Percentiles rank a stretch among this genome's conserved stretches.
Evolutionary conservation across 2,329 filamentous ascomycete genomes (phyloP).

Genomic region (Calonectria naviculata): DNA sequence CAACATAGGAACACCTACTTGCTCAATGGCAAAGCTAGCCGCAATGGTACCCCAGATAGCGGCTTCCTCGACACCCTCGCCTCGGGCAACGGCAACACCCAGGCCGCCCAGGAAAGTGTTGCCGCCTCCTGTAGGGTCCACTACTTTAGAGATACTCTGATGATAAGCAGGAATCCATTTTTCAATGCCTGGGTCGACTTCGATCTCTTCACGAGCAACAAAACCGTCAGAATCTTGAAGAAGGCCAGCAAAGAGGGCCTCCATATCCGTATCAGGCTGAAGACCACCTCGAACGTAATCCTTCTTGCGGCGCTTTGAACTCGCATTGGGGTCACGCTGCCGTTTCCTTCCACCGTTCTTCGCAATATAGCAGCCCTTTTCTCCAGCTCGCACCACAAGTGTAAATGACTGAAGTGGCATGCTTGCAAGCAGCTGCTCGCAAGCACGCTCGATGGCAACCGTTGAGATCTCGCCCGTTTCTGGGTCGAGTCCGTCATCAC

Average conservation of each 20-base stretch:
- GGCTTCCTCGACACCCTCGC: slow-evolving; percentile 73
- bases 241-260: slow-evolving; percentile 69
- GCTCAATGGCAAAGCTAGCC: slow-evolving; percentile 94
- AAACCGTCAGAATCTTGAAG: slow-evolving; percentile 64
- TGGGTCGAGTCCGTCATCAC: slow-evolving; percentile 65
- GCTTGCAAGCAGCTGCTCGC: slow-evolving; percentile 70
- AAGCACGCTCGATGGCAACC: slow-evolving; percentile 65
- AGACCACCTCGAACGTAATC: slow-evolving; percentile 62
- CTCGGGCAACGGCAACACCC: slow-evolving; percentile 68
- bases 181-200: slow-evolving; percentile 72
- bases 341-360: slow-evolving; percentile 66
- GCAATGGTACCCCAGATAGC: slow-evolving; percentile 83
- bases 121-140: slow-evolving; percentile 95
- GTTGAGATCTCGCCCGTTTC: slow-evolving; percentile 65
- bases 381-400: slow-evolving; percentile 77
- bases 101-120: slow-evolving; percentile 85
- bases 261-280: slow-evolving; percentile 71
- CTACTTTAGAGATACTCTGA: slow-evolving; percentile 62
- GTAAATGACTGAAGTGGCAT: slow-evolving; percentile 74
- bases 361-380: slow-evolving; percentile 76
- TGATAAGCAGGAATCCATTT: slow-evolving; percentile 86
- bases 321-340: slow-evolving; percentile 39
- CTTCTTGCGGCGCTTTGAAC: slow-evolving; percentile 54
- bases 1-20: slow-evolving; percentile 83
- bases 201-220: slow-evolving; percentile 67